Evolutionary conservation across 2,329 filamentous ascomycete genomes (phyloP).

Genomic region (Fusarium redolens): DNA sequence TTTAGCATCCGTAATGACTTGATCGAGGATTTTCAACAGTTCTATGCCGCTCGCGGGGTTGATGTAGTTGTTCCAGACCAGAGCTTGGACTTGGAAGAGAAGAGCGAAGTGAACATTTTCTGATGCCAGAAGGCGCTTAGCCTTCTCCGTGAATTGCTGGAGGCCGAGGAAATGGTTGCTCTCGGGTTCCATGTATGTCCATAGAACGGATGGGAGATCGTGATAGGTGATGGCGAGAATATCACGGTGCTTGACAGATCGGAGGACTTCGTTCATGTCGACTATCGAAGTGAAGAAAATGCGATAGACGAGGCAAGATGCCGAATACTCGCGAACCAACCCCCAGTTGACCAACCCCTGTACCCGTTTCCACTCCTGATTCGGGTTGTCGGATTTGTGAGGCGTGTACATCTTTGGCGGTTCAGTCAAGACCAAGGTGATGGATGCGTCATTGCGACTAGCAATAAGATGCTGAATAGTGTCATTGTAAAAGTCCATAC

Average conservation of each 20-base stretch:
- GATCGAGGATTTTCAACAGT: constrained; percentile 59
- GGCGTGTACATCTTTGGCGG: constrained; percentile 61
- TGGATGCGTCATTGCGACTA: constrained; percentile 49
- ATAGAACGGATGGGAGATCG: constrained; percentile 32
- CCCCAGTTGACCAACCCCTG: constrained; percentile 41
- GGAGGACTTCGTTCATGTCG: constrained; percentile 15
- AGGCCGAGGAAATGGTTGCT: constrained; percentile 21
- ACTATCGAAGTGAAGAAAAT: constrained; percentile 32
- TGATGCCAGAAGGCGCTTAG: constrained; percentile 40
- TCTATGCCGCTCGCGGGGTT: constrained; percentile 62
- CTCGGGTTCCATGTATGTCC: constrained; percentile 35
- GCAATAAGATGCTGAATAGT: constrained; percentile 60
- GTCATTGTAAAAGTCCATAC: constrained; percentile 62
- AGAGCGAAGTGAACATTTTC: constrained; percentile 58
- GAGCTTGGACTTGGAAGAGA: constrained; percentile 70
- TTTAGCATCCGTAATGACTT: constrained; percentile 42
- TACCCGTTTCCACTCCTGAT: constrained; percentile 45
- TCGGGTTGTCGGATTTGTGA: neutral
- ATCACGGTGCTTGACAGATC: constrained; percentile 40
- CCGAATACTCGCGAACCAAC: constrained; percentile 20
- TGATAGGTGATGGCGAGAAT: constrained; percentile 41
- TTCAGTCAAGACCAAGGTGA: constrained; percentile 64
- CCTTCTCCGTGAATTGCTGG: constrained; percentile 37
- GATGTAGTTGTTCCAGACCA: constrained; percentile 73
- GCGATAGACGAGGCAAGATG: constrained; percentile 60